Base-by-base conservation (phyloP, 148 eudicot species). In the Vaccinium myrtillus region DNA sequence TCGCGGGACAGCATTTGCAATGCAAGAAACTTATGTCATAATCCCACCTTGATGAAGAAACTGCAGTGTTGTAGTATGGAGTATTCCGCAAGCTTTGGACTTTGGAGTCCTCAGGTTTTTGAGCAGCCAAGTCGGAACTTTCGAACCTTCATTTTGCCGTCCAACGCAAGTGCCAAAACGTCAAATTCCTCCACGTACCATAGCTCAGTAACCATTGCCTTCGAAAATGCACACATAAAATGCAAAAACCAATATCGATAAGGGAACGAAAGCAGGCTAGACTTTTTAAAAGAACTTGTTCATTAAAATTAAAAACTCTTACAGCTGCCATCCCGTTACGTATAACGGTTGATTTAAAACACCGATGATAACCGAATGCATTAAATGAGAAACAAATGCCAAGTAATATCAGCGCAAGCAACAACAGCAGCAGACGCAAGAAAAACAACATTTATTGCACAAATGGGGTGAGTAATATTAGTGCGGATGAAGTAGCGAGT, bases 131-230 rank as follows among this genome's bases (percentile, higher is more conserved):
- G 90, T 27, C 82, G 87, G 86, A 97, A 97, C 84, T 88, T 88
- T 32, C 82, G 93, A 77, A 87, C 79, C 84, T 93, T 95, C 94
- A 93, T 94, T 82, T 90, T 93, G 67, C 98, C 99, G 50, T 94
- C 83, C 86, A 97, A 74, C 5, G 98, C 99, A 73, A 97, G 98
- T 49, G 99, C 98, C 80, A 97, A 88, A 51, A 95, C 89, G 84
- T 97, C 98, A 48, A 90, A 90, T 86, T 97, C 99, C 90, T 97
- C 99, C 61, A 95, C 98, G 74, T 92, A 94, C 99, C 99, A 97
- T 69, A 97, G 92, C 87, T 97, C 99, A 0, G 94, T 88, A 12
- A 95, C 87, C 0, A 86, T 80, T 2, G 98, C 99, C 99, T 97
- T 76, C 75, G 49, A 46, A 50, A 53, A 83, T 83, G 81, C 21